Conservation (phyloP, 148 eudicot genomes). For the Oxyria digyna region DNA sequence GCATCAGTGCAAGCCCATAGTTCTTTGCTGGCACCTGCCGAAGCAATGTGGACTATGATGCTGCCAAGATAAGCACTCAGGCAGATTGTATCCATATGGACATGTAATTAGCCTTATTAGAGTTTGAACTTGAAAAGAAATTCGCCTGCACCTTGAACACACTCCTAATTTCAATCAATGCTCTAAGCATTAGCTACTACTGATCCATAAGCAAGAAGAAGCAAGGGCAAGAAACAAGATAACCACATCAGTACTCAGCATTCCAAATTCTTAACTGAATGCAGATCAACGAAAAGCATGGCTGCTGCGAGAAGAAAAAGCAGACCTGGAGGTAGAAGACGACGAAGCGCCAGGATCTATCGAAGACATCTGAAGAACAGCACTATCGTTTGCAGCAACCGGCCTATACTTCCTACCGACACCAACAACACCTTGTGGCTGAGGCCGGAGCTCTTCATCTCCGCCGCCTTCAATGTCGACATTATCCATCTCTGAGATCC, state of each 20-base stretch:
- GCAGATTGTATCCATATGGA: not conserved
- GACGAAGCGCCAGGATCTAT: slow-evolving; percentile 27
- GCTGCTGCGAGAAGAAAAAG: not conserved
- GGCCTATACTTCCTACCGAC: slow-evolving; percentile 26
- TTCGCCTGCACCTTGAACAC: not conserved
- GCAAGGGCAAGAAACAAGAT: not conserved
- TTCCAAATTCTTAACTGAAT: not conserved
- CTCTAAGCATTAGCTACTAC: not conserved
- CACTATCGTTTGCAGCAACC: slow-evolving; percentile 37
- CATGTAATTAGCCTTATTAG: not conserved
- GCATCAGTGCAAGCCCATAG: not conserved
- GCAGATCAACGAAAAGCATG: not conserved
- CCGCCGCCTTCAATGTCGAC: slow-evolving; percentile 22
- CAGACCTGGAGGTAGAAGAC: slow-evolving; percentile 16
- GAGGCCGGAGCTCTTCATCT: slow-evolving; percentile 8
- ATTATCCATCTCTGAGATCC: slow-evolving; percentile 20
- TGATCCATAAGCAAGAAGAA: not conserved
- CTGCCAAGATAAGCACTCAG: not conserved
- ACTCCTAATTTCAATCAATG: not conserved
- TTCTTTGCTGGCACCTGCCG: not conserved
- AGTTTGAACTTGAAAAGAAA: not conserved
- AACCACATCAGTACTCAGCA: not conserved
- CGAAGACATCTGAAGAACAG: slow-evolving; percentile 40
- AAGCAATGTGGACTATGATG: not conserved
- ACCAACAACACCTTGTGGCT: slow-evolving; percentile 8